phyloP scores from a whole-genome alignment of 805 yeast species.

The Metschnikowia vanudenii region DNA sequence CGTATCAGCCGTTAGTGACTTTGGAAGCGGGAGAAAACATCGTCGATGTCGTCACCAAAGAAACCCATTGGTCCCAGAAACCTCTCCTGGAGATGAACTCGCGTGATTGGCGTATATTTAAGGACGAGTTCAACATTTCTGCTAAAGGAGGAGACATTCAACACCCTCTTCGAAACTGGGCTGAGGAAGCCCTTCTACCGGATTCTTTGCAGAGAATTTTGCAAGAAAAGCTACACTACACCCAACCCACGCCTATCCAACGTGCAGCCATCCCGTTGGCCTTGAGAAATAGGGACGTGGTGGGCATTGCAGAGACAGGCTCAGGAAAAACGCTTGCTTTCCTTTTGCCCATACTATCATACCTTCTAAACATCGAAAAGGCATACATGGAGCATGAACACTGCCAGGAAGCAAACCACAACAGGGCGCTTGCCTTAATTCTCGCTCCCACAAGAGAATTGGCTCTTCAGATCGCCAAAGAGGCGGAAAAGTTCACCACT shows the following conservation, averaged over 20 bases:
- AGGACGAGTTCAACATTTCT: conserved; percentile 70
- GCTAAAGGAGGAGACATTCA: conserved; percentile 45
- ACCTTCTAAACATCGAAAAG: conserved; percentile 39
- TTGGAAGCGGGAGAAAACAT: conserved; percentile 14
- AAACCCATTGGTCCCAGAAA: conserved; percentile 68
- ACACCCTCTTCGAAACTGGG: conserved; percentile 74
- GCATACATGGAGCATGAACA: conserved; percentile 37
- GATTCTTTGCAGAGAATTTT: conserved; percentile 28
- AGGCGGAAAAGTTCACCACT: conserved; percentile 52
- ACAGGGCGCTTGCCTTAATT: conserved; percentile 74
- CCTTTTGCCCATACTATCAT: conserved; percentile 66
- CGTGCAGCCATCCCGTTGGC: conserved; percentile 82
- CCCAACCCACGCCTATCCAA: conserved; percentile 86
- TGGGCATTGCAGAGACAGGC: conserved; percentile 96
- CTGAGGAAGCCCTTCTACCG: conserved; percentile 54
- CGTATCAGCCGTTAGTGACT: conserved; percentile 42
- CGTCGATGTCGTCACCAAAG: conserved; percentile 21
- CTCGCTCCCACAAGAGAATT: conserved; percentile 93
- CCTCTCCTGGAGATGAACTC: conserved; percentile 60
- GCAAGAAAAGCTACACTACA: conserved; percentile 42
- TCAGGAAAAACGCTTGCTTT: conserved; percentile 92
- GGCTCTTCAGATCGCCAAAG: conserved; percentile 79
- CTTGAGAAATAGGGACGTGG: conserved; percentile 55
- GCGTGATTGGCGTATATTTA: conserved; percentile 88
- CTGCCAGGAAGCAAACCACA: conserved; percentile 46